Percentiles rank a stretch among this genome's conserved stretches.
phyloP scores from a whole-genome alignment of 345 rosid genomes.

The Lagerstroemia speciosa region DNA sequence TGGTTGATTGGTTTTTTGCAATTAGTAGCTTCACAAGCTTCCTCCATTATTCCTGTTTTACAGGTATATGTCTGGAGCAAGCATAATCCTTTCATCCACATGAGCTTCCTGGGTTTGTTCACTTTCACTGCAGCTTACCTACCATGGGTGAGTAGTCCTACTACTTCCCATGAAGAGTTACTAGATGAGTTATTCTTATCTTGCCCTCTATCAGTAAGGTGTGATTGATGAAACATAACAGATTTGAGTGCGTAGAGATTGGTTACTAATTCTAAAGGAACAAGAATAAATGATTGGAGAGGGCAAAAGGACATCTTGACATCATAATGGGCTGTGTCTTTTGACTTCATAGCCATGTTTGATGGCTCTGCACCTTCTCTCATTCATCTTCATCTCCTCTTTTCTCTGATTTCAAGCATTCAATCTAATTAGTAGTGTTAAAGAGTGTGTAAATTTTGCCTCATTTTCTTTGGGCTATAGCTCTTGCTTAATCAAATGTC shows the following conservation, averaged over 20 bases:
- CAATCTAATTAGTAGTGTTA: neutral
- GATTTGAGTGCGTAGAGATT: neutral
- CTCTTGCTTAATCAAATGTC: neutral
- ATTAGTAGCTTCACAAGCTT: slow-evolving; percentile 2
- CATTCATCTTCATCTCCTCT: neutral
- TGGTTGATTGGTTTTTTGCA: neutral
- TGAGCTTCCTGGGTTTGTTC: slow-evolving; percentile 96
- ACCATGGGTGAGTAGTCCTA: slow-evolving; percentile 70
- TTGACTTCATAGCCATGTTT: neutral
- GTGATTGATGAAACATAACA: neutral
- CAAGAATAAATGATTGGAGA: neutral
- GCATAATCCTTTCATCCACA: slow-evolving; percentile 93
- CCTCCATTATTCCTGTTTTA: neutral
- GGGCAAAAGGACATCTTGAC: too few species aligned
- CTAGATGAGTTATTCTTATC: neutral
- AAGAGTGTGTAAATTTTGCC: neutral
- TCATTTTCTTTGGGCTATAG: neutral
- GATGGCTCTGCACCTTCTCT: neutral
- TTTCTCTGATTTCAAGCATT: neutral
- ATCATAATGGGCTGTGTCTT: too few species aligned
- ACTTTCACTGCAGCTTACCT: slow-evolving; percentile 92
- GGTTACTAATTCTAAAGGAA: neutral
- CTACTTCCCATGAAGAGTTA: neutral
- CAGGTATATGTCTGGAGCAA: slow-evolving; percentile 99
- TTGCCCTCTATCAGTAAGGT: neutral